These are phyloP conservation scores for Candida mattraensis DNA, from an alignment of 805 yeast species.

Conservation along the genomic window DNA sequence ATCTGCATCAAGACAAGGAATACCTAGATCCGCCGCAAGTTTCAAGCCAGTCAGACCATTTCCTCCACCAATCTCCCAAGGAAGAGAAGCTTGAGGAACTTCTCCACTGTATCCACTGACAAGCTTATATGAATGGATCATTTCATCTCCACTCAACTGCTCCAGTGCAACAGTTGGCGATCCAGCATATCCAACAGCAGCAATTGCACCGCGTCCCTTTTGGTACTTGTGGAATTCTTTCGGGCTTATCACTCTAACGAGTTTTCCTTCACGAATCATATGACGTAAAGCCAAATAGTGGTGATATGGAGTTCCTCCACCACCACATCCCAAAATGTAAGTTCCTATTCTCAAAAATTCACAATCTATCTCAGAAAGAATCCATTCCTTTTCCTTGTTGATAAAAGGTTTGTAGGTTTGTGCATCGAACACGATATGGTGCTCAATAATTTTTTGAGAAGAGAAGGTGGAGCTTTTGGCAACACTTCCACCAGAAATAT, in stretches of 20 bases:
- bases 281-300: conserved; percentile 36
- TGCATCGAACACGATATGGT: conserved; percentile 24
- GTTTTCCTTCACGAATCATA: conserved; percentile 34
- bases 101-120: conserved; percentile 26
- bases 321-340: conserved; percentile 49
- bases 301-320: conserved; percentile 50
- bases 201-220: conserved; percentile 29
- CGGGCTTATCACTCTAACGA: conserved; percentile 36
- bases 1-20: conserved; percentile 39
- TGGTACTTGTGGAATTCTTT: conserved; percentile 28
- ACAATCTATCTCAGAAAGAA: conserved; percentile 41
- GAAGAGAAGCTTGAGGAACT: conserved; percentile 34
- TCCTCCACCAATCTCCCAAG: conserved; percentile 44
- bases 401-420: conserved; percentile 33
- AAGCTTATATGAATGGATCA: conserved; percentile 31
- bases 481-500: conserved; percentile 8
- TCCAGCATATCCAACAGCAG: conserved; percentile 41
- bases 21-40: conserved; percentile 18
- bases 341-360: conserved; percentile 43
- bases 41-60: conserved; percentile 38
- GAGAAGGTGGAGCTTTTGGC: conserved; percentile 5
- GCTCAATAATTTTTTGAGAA: conserved; percentile 9
- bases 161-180: conserved; percentile 48
- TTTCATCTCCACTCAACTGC: conserved; percentile 39
- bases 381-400: conserved; percentile 35